Conservation (phyloP, 2,329 filamentous ascomycete species). For the Xylariales sp. region DNA sequence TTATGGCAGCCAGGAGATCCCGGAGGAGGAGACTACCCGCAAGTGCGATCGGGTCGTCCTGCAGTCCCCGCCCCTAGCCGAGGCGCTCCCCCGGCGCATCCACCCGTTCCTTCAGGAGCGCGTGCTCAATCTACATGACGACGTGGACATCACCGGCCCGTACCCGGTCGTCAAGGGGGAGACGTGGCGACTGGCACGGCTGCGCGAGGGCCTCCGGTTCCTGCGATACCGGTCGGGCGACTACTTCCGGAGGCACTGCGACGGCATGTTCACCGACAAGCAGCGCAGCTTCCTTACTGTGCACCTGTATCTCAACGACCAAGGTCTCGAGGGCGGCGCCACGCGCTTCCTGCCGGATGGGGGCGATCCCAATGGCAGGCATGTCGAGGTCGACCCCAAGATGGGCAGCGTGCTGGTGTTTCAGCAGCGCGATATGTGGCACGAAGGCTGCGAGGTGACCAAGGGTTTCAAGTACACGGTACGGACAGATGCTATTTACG, state of each 20-base stretch:
- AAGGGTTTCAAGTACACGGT: constrained; percentile 13
- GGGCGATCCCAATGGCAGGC: constrained; percentile 7
- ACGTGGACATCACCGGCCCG: neutral
- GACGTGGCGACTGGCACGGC: constrained; percentile 4
- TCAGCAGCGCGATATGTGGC: constrained; percentile 14
- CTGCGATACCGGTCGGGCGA: constrained; percentile 11
- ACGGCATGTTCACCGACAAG: constrained; percentile 5
- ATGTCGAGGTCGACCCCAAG: constrained; percentile 11
- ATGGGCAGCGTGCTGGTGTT: constrained; percentile 12
- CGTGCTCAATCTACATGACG: constrained; percentile 9
- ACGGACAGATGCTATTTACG: constrained; percentile 13
- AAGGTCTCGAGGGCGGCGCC: constrained; percentile 11
- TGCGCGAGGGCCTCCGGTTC: constrained; percentile 11
- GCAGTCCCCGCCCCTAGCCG: constrained; percentile 9
- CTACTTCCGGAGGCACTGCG: constrained; percentile 12
- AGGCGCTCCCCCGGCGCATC: constrained; percentile 10
- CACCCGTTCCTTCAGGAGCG: constrained; percentile 9
- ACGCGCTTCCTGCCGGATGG: constrained; percentile 11
- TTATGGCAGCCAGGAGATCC: constrained; percentile 5
- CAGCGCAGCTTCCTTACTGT: constrained; percentile 12
- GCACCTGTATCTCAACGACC: constrained; percentile 12
- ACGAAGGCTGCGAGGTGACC: constrained; percentile 11
- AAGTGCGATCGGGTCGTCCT: constrained; percentile 11
- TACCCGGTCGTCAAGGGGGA: neutral
- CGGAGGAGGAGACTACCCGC: neutral